Evolutionary conservation across 2,329 filamentous ascomycete species (phyloP).

Genomic region (Penicillium concentricum): DNA sequence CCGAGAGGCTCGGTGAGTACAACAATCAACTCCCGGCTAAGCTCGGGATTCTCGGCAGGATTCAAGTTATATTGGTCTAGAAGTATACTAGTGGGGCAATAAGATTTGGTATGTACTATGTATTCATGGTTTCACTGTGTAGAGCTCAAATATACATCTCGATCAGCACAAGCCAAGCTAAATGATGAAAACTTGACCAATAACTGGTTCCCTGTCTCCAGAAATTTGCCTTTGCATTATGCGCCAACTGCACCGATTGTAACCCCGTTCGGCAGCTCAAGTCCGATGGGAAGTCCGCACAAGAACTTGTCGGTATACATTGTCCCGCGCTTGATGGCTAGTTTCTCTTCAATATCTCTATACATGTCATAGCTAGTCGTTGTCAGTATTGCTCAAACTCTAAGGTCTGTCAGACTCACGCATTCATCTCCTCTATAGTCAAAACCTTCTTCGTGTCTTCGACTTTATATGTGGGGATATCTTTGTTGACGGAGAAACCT

Average conservation of each 20-base stretch:
- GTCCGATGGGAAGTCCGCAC: slow-evolving; percentile 48
- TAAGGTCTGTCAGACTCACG: slow-evolving; percentile 42
- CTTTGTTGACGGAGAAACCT: slow-evolving; percentile 63
- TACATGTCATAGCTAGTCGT: slow-evolving; percentile 57
- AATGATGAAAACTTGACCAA: not conserved
- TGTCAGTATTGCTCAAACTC: not conserved
- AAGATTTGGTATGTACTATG: not conserved
- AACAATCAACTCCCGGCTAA: not conserved
- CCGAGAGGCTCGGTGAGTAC: not conserved
- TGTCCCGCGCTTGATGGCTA: slow-evolving; percentile 33
- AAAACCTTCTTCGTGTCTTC: slow-evolving; percentile 61
- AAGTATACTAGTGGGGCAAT: not conserved
- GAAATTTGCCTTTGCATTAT: not conserved
- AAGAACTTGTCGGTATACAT: slow-evolving; percentile 42
- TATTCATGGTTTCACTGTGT: not conserved
- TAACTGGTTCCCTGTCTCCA: not conserved
- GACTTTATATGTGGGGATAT: slow-evolving; percentile 59
- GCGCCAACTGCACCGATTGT: slow-evolving; percentile 18
- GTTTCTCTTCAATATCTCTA: slow-evolving; percentile 53
- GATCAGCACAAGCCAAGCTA: not conserved
- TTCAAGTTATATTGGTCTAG: not conserved
- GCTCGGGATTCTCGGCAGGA: not conserved
- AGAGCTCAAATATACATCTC: not conserved
- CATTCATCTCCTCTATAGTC: slow-evolving; percentile 70
- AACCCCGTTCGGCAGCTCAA: slow-evolving; percentile 39